Base-by-base conservation (phyloP, 177 flowering plant genomes). In the Tripterygium wilfordii region DNA sequence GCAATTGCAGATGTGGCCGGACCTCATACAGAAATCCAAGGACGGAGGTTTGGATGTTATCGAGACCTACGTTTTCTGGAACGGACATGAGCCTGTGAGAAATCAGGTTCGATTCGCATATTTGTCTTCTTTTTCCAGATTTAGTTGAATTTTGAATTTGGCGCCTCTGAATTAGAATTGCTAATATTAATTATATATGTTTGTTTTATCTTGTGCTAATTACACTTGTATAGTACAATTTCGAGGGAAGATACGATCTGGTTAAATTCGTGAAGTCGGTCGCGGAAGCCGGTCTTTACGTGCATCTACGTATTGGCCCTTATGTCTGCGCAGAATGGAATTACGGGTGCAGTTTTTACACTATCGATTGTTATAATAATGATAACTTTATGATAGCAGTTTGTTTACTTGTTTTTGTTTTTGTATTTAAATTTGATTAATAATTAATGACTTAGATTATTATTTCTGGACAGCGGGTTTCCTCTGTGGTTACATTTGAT, bases 321-420 rank as follows among this genome's bases (percentile, higher is more conserved):
- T 94, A 89, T 37, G 97, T 68, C 0, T 94, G 99, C 42, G 99
- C 96, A 1, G 99, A 90, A 56, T 94, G 99, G 97, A 89, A 89
- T 49, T 94, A 89, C 53, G 99, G 99, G 99, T 85, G 56, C 41
- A 13, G 17, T 10, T 8, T 16, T 29, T 40, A n/a, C 23, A 5
- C 10, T 21, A 8, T 28, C 29, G 24, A 21, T 36, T 31, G 8
- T 30, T 16, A 18, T 30, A 13, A 8, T 8, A 10, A 10, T 29
- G 20, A 8, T 33, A 9, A 10, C 26, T 44, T 45, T 1, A 25
- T 17, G 32, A 26, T 14, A 4, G 5, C 10, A 28, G 10, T 4
- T 28, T 28, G 5, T 28, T 5, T 10, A 17, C 40, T 30, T 57
- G 25, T 33, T 54, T 12, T 28, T 13, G n/a, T 29, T 35, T 41